Conservation (phyloP, 495 filamentous ascomycete species). For the Aeminium ludgeri region DNA sequence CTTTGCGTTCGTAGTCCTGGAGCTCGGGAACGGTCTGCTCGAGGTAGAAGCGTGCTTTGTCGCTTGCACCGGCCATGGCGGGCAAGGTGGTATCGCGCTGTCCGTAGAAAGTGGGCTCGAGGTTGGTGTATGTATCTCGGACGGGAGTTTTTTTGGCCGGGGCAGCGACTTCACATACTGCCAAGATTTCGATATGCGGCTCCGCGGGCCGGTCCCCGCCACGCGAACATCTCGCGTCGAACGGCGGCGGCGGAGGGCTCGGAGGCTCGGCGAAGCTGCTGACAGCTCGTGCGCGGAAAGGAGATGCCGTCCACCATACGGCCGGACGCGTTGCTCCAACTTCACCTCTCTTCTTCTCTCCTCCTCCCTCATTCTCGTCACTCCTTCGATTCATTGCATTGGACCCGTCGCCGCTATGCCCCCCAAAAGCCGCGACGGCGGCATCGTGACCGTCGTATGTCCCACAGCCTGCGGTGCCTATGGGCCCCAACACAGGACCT, state of each 20-base stretch:
- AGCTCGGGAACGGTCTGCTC: slow-evolving; percentile 84
- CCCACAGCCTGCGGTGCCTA: not conserved
- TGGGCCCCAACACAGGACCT: slow-evolving; percentile 3
- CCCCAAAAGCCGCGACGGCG: slow-evolving; percentile 78
- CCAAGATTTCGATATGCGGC: too few species aligned
- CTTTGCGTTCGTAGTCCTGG: slow-evolving; percentile 71
- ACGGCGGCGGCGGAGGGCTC: too few species aligned
- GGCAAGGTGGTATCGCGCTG: not conserved
- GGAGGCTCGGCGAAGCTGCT: too few species aligned
- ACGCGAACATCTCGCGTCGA: too few species aligned
- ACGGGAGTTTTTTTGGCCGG: too few species aligned
- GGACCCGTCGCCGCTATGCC: slow-evolving; percentile 37
- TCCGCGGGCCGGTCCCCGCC: too few species aligned
- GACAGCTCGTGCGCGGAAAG: too few species aligned
- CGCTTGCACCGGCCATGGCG: slow-evolving; percentile 64
- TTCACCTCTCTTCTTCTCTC: not conserved
- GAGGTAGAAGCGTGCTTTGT: slow-evolving; percentile 88
- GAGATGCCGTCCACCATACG: too few species aligned
- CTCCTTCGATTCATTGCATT: not conserved
- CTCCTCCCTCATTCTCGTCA: not conserved
- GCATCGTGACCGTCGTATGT: slow-evolving; percentile 56
- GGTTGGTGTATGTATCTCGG: too few species aligned
- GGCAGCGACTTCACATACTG: too few species aligned
- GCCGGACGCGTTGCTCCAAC: too few species aligned
- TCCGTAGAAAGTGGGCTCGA: too few species aligned